Evolutionary conservation across 495 filamentous ascomycete species (phyloP).

Genomic region (Cudoniella acicularis): DNA sequence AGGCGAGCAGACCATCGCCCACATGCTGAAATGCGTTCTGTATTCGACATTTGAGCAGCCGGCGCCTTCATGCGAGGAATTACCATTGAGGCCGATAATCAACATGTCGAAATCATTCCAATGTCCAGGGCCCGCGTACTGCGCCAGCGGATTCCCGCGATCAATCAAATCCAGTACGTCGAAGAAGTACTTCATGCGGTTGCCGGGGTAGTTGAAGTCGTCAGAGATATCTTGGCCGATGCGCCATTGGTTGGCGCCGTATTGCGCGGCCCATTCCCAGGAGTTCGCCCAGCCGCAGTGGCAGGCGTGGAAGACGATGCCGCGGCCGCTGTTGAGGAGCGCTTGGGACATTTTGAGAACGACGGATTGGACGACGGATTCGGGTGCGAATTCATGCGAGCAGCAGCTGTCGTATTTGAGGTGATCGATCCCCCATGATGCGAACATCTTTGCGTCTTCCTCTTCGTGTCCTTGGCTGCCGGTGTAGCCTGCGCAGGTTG

Average conservation of each 20-base stretch:
- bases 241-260: constrained; percentile 23
- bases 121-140: constrained; percentile 12
- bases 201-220: constrained; percentile 25
- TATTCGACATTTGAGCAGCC: constrained; percentile 23
- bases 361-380: constrained; percentile 6
- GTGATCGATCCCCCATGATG: constrained; percentile 64
- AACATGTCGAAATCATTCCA: constrained; percentile 42
- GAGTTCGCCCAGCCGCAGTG: constrained; percentile 24
- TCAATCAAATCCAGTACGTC: not conserved
- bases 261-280: not conserved
- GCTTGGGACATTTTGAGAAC: constrained; percentile 29
- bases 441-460: constrained; percentile 57
- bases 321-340: constrained; percentile 22
- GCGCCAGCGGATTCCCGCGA: not conserved
- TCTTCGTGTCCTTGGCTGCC: constrained; percentile 56
- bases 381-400: constrained; percentile 16
- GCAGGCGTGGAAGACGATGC: constrained; percentile 33
- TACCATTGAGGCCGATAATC: constrained; percentile 33
- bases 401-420: constrained; percentile 72
- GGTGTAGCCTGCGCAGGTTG: constrained; percentile 59
- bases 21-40: constrained; percentile 46
- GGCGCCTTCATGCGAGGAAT: not conserved
- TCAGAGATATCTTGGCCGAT: constrained; percentile 34
- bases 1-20: constrained; percentile 48
- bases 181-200: not conserved